Conservation (phyloP, 2,329 filamentous ascomycete species). For the Fusarium dlaminii region DNA sequence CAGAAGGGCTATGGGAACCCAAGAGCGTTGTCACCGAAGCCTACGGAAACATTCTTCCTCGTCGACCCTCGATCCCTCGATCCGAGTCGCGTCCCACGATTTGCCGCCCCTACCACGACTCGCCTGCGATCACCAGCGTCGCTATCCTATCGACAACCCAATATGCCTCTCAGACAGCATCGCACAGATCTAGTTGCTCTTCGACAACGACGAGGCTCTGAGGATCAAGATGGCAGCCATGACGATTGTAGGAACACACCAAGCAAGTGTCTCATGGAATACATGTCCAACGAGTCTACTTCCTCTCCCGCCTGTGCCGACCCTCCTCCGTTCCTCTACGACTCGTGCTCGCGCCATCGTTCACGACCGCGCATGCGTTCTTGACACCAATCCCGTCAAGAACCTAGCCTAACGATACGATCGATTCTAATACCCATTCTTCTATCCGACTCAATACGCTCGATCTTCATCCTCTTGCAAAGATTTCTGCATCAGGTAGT, state of each 20-base stretch:
- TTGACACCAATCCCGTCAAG: neutral
- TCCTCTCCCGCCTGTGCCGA: neutral
- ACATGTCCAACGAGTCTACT: neutral
- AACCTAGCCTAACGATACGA: neutral
- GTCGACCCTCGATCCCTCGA: neutral
- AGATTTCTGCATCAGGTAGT: too few species aligned
- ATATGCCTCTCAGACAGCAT: neutral
- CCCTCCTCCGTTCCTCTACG: neutral
- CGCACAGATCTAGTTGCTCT: neutral
- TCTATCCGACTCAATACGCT: rapidly evolving
- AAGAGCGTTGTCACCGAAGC: rapidly evolving
- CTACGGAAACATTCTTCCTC: rapidly evolving
- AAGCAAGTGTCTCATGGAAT: neutral
- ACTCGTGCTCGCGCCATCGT: neutral
- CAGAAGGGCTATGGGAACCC: rapidly evolving
- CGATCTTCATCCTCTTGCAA: neutral
- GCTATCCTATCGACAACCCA: neutral
- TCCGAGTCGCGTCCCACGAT: rapidly evolving
- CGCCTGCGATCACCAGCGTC: rapidly evolving
- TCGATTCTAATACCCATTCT: neutral
- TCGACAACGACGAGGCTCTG: rapidly evolving
- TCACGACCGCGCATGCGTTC: neutral
- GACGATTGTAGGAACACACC: neutral
- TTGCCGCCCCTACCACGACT: rapidly evolving
- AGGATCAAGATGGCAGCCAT: too few species aligned